Base-by-base conservation (phyloP, 140 eudicot genomes). In the Cichorium intybus region DNA sequence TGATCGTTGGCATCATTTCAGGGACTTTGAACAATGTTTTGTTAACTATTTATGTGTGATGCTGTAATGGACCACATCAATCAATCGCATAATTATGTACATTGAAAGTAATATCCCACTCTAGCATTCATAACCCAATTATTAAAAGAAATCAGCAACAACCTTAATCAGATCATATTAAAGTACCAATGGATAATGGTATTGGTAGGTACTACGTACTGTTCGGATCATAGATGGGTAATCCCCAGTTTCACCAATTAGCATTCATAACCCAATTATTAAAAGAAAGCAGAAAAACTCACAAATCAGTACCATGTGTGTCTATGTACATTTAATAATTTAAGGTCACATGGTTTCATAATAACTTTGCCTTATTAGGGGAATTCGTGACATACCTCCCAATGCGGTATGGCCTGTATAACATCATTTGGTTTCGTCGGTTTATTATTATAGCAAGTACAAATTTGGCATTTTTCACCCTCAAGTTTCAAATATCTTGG, bases 31-130 rank as follows among this genome's bases (percentile, higher is more conserved):
- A n/a, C n/a, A n/a, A n/a, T n/a, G n/a, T n/a, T n/a, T n/a, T n/a
- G n/a, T n/a, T n/a, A n/a, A n/a, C n/a, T 80, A 56, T 24, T 56
- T 76, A 43, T 71, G 70, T 53, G 73, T 81, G 67, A 86, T 75
- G 70, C 77, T 88, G 47, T 67, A 69, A n/a, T 81, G 87, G 48
- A 83, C 66, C 61, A 87, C 85, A 10, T 76, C 28, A 15, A 81
- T 72, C 3, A 87, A 22, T 68, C 88, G 83, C 72, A 88, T 70
- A 34, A 88, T 62, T 70, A 88, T 45, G 74, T 83, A 93, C 93
- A 93, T 85, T 3, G 99, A 95, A 43, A 88, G 80, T 24, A 84
- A 61, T 56, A 88, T 77, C 33, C 95, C 99, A 56, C n/a, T n/a
- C 87, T 76, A 33, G 85, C 77, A 69, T 77, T 82, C 27, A 78